phyloP scores from a whole-genome alignment of 1,139 yeast species.

The Suhomyces anneliseae region DNA sequence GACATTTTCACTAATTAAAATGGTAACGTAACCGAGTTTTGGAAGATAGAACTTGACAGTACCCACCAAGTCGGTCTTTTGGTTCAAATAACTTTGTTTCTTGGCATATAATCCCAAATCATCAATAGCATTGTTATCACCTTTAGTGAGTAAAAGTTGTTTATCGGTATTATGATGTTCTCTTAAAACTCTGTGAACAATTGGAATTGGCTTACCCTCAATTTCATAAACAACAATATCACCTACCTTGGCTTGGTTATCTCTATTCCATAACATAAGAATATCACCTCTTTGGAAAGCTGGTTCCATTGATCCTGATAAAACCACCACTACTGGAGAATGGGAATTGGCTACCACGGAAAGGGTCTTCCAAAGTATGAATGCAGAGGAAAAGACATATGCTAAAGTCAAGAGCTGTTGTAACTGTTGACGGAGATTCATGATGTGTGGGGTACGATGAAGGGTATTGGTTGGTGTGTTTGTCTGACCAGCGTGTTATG shows the following conservation, averaged over 20 bases:
- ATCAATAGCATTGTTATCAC: slow-evolving; percentile 93
- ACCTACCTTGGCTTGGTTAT: slow-evolving; percentile 70
- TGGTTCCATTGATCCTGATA: slow-evolving; percentile 99
- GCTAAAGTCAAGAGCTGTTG: slow-evolving; percentile 66
- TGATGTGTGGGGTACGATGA: slow-evolving; percentile 13
- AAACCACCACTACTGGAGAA: slow-evolving; percentile 94
- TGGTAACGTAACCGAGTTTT: slow-evolving; percentile 87
- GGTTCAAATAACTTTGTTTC: slow-evolving; percentile 73
- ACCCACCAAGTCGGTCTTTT: slow-evolving; percentile 78
- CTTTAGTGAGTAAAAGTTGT: slow-evolving; percentile 86
- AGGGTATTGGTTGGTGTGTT: background rate
- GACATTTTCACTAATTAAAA: slow-evolving; percentile 84
- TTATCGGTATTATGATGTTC: slow-evolving; percentile 63
- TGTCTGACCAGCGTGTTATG: slow-evolving; percentile 13
- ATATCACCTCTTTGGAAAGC: slow-evolving; percentile 99
- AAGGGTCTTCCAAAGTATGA: slow-evolving; percentile 86
- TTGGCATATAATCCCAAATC: slow-evolving; percentile 83
- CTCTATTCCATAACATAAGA: slow-evolving; percentile 86
- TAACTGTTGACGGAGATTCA: slow-evolving; percentile 50
- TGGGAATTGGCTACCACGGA: slow-evolving; percentile 78
- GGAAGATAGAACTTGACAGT: slow-evolving; percentile 91
- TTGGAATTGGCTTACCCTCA: slow-evolving; percentile 79
- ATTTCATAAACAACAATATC: slow-evolving; percentile 95
- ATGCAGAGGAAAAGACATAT: slow-evolving; percentile 83
- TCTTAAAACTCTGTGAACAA: slow-evolving; percentile 90